phyloP scores from a whole-genome alignment of 2,329 filamentous ascomycete species.

The Orbilia blumenaviensis region DNA sequence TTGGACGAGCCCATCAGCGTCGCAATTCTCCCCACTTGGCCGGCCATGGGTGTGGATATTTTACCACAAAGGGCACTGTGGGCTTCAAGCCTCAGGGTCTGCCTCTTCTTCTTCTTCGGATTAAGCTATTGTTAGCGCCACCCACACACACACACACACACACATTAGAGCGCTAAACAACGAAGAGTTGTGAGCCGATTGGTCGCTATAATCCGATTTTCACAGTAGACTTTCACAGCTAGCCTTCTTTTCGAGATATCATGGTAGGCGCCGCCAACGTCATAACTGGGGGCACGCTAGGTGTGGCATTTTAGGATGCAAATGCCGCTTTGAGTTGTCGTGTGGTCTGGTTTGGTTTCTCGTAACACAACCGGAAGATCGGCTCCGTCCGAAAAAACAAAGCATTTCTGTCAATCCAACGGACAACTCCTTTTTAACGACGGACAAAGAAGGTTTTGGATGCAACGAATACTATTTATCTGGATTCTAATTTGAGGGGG shows the following conservation, averaged over 20 bases:
- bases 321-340: constrained; percentile 37
- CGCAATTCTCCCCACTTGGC: constrained; percentile 4
- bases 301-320: constrained; percentile 40
- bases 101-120: not conserved
- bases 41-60: not conserved
- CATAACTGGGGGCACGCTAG: constrained; percentile 34
- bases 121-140: constrained; percentile 13
- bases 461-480: too few species aligned
- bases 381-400: constrained; percentile 38
- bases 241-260: not conserved
- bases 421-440: constrained; percentile 14
- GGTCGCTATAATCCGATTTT: constrained; percentile 7
- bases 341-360: constrained; percentile 25
- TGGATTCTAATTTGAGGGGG: too few species aligned
- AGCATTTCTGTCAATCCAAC: constrained; percentile 11
- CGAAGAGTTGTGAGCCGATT: constrained; percentile 1
- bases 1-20: not conserved
- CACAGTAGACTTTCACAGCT: not conserved
- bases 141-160: not conserved
- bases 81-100: not conserved
- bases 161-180: not conserved
- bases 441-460: too few species aligned
- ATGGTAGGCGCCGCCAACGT: constrained; percentile 41
- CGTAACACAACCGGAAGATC: constrained; percentile 48
- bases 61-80: not conserved